Evolutionary conservation across 2,329 filamentous ascomycete species (phyloP), one percentile per base, ranked within the genome.

Genomic region (Geosmithia morbida): DNA sequence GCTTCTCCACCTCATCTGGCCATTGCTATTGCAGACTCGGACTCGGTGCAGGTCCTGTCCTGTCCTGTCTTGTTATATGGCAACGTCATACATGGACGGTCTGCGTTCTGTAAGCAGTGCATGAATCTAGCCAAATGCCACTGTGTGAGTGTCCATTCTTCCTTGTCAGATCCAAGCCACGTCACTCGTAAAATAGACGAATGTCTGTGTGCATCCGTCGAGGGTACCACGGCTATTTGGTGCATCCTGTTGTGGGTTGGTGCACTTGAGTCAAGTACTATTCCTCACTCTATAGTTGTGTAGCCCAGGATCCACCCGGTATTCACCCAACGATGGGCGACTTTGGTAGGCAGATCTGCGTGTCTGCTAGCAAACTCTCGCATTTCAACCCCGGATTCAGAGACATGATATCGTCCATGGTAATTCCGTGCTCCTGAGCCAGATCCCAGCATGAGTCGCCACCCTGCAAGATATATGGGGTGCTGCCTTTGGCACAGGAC

Each of bases 371-470:
- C 48, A 79, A 54, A 41, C 54, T 58, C 20, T 71, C 66, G 54
- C 75, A 79, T 48, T 73, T 60, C 11, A 78, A 53, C 1, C 59
- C 63, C 18, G 58, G 45, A 48, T 79, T 78, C 39, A 65, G 54
- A 20, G 55, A 56, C 50, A 70, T n/a, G 29, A 79, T 54, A 18
- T 66, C 65, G 14, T 72, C 68, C 19, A 77, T 60, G 41, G 58
- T 60, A 48, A 71, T 49, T n/a, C 61, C 61, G 49, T 62, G 57
- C 30, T 52, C 56, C 48, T 75, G 54, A 1, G 67, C 70, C 55
- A 79, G 66, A 6, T 57, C 66, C 72, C 71, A 77, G 56, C 74
- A 77, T 7, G 70, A 74, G 51, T 78, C 71, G 5, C 69, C 72
- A 7, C 59, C 46, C 45, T 61, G 52, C 42, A 79, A 60, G 39